Evolutionary conservation across 345 rosid genomes (phyloP).

Genomic region (Gossypium stocksii): DNA sequence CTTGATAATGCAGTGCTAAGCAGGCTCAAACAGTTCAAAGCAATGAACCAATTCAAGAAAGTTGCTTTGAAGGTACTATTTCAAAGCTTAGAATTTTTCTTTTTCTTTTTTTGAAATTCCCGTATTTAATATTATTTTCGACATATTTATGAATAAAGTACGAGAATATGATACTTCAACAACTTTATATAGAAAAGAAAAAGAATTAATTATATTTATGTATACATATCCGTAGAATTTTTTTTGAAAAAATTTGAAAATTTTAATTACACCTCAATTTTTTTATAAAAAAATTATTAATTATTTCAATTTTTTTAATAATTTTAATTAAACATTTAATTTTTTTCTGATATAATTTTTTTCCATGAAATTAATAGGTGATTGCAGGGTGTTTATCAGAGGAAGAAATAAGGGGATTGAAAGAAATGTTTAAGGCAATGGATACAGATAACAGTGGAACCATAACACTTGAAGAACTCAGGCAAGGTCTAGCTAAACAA

Average conservation of each 20-base stretch:
- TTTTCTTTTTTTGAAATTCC: no score
- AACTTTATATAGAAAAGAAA: no score
- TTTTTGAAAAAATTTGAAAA: no score
- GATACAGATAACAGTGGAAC: background rate
- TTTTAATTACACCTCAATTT: no score
- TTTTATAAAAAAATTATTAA: no score
- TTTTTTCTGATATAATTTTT: background rate
- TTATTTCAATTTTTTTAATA: no score
- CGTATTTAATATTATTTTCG: background rate
- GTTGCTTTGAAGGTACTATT: background rate
- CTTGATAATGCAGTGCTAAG: background rate
- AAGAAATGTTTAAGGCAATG: background rate
- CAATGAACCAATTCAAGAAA: constrained; percentile 2
- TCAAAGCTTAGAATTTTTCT: background rate
- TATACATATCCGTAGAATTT: no score
- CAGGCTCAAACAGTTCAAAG: background rate
- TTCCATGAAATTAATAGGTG: background rate
- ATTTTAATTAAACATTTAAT: background rate
- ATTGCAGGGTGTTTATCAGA: constrained; percentile 1
- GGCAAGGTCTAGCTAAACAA: background rate
- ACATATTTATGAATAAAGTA: no score
- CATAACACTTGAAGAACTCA: background rate
- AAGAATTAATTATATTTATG: no score
- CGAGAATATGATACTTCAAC: no score
- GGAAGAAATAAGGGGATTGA: background rate